Base-by-base conservation (phyloP, 805 yeast species). In the Millerago galiae region DNA sequence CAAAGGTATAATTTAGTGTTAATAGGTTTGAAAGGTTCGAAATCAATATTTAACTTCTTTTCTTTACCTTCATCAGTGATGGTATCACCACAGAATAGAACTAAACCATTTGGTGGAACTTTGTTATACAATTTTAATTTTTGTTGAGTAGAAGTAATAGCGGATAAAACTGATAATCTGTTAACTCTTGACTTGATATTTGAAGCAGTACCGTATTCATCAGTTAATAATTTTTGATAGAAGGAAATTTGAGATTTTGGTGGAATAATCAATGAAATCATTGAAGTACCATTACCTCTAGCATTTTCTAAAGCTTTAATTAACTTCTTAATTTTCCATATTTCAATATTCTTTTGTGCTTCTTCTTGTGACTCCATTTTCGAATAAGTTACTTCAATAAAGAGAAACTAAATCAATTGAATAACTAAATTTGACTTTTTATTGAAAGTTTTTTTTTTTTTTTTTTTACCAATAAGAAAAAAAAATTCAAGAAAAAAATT, bases 21-120 rank as follows among this genome's bases (percentile, higher is more conserved):
- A 68, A 93, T 93, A 46, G 99, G 97, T 70, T 93, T 93, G 75
- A 93, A 93, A 26, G 99, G 99, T 70, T 93, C 99, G 56, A 93
- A 93, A 62, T 93, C 98, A 56, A 93, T 89, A 56, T 91, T 91
- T 59, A 93, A 81, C 68, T 90, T 93, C 72, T 93, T 88, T 70
- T 89, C 96, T 65, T 93, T 93, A 58, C 99, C 99, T 66, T 93
- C 98, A 47, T 83, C 95, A 33, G 96, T 93, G 54, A 90, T 70
- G 45, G 95, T 95, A 70, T 93, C 99, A 75, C 99, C 99, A 79
- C 99, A 93, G 73, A 90, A 93, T 43, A 93, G 69, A 42, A 93
- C 97, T 62, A 93, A 76, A 35, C 99, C 99, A 64, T 93, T 93
- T 45, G 83, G 82, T 43, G 99, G 99, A 45, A 91, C 93, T 49